phyloP scores from a whole-genome alignment of 768 basidiomycete species.

The Russula foetens region DNA sequence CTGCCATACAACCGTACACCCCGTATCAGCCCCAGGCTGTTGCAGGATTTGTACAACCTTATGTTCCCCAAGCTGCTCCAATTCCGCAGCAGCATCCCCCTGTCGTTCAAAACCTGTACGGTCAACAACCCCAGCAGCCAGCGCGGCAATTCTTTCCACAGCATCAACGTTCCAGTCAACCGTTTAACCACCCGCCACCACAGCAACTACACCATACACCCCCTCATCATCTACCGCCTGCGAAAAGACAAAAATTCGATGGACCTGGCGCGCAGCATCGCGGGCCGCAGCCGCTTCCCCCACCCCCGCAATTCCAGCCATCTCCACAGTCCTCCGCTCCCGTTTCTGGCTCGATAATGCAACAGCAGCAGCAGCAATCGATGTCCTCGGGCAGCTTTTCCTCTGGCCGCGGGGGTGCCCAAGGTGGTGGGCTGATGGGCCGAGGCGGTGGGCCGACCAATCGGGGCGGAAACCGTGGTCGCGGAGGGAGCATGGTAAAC shows the following conservation, averaged over 20 bases:
- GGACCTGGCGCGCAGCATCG: conserved; percentile 29
- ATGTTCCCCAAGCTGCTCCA: conserved; percentile 54
- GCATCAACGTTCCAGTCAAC: conserved; percentile 39
- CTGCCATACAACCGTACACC: conserved; percentile 57
- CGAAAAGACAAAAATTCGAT: conserved; percentile 86
- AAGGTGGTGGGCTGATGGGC: conserved; percentile 30
- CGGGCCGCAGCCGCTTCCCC: conserved; percentile 49
- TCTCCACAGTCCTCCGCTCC: conserved; percentile 38
- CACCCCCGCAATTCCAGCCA: conserved; percentile 60
- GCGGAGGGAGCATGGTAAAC: conserved; percentile 45
- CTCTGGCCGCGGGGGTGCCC: conserved; percentile 32
- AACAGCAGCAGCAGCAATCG: conserved; percentile 29
- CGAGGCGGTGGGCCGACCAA: conserved; percentile 39
- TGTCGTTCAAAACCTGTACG: conserved; percentile 31
- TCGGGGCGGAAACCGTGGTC: conserved; percentile 34
- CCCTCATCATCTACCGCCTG: conserved; percentile 81
- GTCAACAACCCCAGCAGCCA: conserved; percentile 31
- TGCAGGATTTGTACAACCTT: conserved; percentile 55
- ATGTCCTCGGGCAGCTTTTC: conserved; percentile 23
- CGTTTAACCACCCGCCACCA: conserved; percentile 25
- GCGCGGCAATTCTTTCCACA: conserved; percentile 38
- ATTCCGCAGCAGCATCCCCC: conserved; percentile 43
- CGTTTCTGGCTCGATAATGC: conserved; percentile 31
- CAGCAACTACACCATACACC: conserved; percentile 47
- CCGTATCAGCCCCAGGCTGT: conserved; percentile 60